Base-by-base conservation (phyloP, 2,329 filamentous ascomycete species). In the Colletotrichum trifolii region DNA sequence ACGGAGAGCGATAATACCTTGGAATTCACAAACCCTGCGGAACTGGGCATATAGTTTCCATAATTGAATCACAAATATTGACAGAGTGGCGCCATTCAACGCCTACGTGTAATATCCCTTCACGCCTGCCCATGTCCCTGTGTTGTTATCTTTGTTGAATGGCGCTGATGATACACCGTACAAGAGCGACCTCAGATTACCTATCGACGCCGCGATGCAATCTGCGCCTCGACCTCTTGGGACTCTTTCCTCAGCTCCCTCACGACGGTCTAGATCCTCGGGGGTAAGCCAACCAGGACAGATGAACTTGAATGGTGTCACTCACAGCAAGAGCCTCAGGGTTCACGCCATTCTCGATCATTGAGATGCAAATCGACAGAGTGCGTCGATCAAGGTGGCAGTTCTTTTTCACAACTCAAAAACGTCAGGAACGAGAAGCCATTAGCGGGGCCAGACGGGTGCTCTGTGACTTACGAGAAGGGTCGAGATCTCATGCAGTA, bases 271-370 rank as follows among this genome's bases (percentile, higher is more conserved):
- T 25, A 25, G 25, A 25, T 25, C 25, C 25, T 89, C 55, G 43
- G 12, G 25, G 49, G 8, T 33, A 15, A 13, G 36, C 48, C 33
- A 67, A 17, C 7, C 12, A 8, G n/a, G 15, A 33, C 12, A n/a
- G 15, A 3, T 8, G 1, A 11, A 9, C 9, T 40, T 25, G 25
- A 5, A 25, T 25, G 25, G 25, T 25, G 25, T 25, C 25, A 42
- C 93, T 74, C 85, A 98, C 96, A 33, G 95, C 94, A 38, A 99
- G 83, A 1, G 95, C 96, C 76, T 98, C 95, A 0, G 96, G 96
- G 74, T 97, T 97, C 36, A 98, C 93, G 12, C 96, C 96, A 74
- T 97, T 97, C 79, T 99, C 96, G 71, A 99, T 96, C 77, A 99
- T 87, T 58, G 94, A 97, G 66, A 98, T 95, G 78, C 96, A 99